Evolutionary conservation across 2,329 filamentous ascomycete species (phyloP).

Genomic region (Stagonosporopsis rhizophila): DNA sequence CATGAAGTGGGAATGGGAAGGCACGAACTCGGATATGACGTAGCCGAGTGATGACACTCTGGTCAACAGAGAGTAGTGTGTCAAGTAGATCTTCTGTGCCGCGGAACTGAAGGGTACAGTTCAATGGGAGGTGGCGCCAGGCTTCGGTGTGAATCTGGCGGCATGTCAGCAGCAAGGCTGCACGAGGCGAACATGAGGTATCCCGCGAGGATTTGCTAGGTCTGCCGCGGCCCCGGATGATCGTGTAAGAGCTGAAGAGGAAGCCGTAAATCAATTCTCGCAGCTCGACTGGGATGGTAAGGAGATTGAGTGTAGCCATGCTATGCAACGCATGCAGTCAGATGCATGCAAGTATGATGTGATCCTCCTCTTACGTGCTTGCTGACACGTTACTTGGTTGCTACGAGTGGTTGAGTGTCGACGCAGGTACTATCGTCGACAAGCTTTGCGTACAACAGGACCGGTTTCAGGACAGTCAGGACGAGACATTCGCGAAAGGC

Average conservation of each 20-base stretch:
- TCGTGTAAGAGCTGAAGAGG: conserved; percentile 41
- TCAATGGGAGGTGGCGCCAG: conserved; percentile 43
- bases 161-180: conserved; percentile 41
- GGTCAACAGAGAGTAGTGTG: conserved; percentile 40
- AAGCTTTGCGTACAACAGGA: not conserved
- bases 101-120: conserved; percentile 42
- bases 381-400: not conserved
- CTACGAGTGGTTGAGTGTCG: not conserved
- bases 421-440: not conserved
- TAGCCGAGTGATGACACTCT: conserved; percentile 41
- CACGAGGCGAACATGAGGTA: conserved; percentile 30
- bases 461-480: not conserved
- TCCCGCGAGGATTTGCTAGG: conserved; percentile 7
- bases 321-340: not conserved
- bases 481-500: not conserved
- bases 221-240: conserved; percentile 39
- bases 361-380: not conserved
- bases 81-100: conserved; percentile 45
- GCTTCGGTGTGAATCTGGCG: conserved; percentile 41
- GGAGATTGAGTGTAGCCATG: conserved; percentile 32
- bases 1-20: conserved; percentile 45
- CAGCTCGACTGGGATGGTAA: conserved; percentile 43
- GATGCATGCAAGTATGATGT: conserved; percentile 3
- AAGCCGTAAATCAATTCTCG: conserved; percentile 45
- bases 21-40: conserved; percentile 42